phyloP scores from a whole-genome alignment of 2,329 filamentous ascomycete species.

The Albophoma yamanashiensis region DNA sequence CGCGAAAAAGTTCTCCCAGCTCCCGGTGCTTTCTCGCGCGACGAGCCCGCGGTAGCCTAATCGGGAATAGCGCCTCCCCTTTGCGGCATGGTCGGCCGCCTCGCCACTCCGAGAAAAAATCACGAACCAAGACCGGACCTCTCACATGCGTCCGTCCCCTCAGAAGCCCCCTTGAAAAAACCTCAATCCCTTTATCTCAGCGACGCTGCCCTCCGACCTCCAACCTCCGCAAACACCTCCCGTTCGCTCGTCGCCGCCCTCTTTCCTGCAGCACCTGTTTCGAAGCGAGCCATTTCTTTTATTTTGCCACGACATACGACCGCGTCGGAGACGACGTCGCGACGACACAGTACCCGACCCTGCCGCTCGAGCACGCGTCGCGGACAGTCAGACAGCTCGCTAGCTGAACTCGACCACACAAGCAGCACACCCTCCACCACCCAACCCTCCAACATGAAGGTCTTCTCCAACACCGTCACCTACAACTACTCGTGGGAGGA shows the following conservation, averaged over 20 bases:
- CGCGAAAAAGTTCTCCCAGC: neutral
- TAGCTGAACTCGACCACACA: neutral
- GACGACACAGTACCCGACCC: neutral
- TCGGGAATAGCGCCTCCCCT: neutral
- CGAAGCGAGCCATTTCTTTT: neutral
- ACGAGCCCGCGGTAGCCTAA: neutral
- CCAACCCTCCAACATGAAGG: constrained; percentile 58
- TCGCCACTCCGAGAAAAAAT: neutral
- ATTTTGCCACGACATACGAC: neutral
- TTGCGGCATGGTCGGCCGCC: constrained; percentile 4
- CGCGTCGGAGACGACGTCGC: neutral
- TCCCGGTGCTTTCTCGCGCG: constrained; percentile 8
- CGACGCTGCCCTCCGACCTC: neutral
- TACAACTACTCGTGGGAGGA: constrained; percentile 99
- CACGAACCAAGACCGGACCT: neutral
- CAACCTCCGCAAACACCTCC: neutral
- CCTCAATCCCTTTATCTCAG: neutral
- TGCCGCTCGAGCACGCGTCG: neutral
- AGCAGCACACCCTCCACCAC: neutral
- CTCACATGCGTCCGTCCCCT: neutral
- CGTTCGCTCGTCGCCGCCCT: neutral
- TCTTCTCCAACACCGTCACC: constrained; percentile 81
- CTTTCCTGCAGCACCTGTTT: neutral
- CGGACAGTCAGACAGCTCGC: neutral
- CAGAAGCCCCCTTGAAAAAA: neutral